A percentile compares a stretch with the other conserved stretches of the same genome.
Evolutionary conservation across 768 basidiomycete species (phyloP).

Genomic region (Mrakia hoshinonis): DNA sequence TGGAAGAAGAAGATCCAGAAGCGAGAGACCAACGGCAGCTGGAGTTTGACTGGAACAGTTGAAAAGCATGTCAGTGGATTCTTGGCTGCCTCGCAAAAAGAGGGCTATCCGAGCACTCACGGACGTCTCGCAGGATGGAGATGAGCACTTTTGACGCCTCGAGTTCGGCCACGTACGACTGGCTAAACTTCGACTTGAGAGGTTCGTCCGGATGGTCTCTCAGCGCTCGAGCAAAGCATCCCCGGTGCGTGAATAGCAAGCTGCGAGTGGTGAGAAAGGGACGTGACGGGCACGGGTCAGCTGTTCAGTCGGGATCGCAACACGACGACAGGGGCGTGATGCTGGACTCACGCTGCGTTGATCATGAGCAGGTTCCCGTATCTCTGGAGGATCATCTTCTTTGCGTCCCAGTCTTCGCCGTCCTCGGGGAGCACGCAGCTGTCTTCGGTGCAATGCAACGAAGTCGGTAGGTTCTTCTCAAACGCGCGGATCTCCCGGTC

Average conservation of each 20-base stretch:
- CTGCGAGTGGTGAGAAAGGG: background rate
- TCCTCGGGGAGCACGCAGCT: slow-evolving; percentile 26
- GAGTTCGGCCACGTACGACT: slow-evolving; percentile 20
- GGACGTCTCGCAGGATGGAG: slow-evolving; percentile 9
- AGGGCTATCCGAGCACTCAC: background rate
- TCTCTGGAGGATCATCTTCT: slow-evolving; percentile 25
- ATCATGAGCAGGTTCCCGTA: slow-evolving; percentile 25
- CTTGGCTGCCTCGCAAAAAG: background rate
- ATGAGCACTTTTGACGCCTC: slow-evolving; percentile 16
- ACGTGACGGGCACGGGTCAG: background rate
- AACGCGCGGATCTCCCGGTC: slow-evolving; percentile 24
- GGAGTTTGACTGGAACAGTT: slow-evolving; percentile 8
- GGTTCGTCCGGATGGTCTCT: slow-evolving; percentile 27
- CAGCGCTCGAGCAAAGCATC: slow-evolving; percentile 24
- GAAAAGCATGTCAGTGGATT: background rate
- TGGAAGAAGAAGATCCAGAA: slow-evolving; percentile 29
- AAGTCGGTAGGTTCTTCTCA: slow-evolving; percentile 17
- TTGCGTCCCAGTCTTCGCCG: slow-evolving; percentile 22
- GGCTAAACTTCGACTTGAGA: background rate
- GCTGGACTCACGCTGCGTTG: background rate
- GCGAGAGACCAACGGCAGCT: slow-evolving; percentile 2
- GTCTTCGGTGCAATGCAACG: slow-evolving; percentile 24
- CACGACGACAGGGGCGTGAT: background rate
- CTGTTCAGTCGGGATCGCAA: background rate
- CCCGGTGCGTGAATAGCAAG: slow-evolving; percentile 26